A percentile compares a stretch with the other conserved stretches of the same genome.
These are phyloP conservation scores for Chaetomium fimeti DNA, from an alignment of 495 filamentous ascomycete species.

Conservation along the genomic window DNA sequence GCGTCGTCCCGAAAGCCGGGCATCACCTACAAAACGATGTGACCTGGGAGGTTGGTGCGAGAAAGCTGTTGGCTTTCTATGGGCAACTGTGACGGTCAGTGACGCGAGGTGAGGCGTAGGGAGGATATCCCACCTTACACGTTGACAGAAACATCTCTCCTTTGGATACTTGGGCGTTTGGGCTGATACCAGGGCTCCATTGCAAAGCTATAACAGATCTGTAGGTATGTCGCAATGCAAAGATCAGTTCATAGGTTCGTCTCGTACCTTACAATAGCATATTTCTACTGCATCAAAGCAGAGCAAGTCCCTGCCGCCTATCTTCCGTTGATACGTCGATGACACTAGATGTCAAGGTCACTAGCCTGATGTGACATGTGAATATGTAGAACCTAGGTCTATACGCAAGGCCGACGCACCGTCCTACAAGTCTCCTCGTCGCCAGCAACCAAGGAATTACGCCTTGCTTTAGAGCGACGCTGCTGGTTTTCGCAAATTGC, in stretches of 20 bases:
- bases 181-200: background rate
- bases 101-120: background rate
- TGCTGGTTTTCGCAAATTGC: no score
- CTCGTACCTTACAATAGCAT: background rate
- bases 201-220: background rate
- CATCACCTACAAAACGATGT: conserved; percentile 52
- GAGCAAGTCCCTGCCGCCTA: no score
- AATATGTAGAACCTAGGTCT: no score
- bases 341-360: no score
- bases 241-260: background rate
- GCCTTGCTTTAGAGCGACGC: no score
- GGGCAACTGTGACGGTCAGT: conserved; percentile 29
- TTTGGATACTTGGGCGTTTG: background rate
- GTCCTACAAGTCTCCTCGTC: no score
- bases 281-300: no score
- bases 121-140: background rate
- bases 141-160: background rate
- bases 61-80: conserved; percentile 40
- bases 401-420: no score
- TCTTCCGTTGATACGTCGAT: no score
- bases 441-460: no score
- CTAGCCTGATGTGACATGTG: no score
- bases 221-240: background rate
- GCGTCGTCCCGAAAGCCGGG: conserved; percentile 37
- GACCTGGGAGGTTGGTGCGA: conserved; percentile 40